Evolutionary conservation across 2,329 filamentous ascomycete genomes (phyloP).

Genomic region (Thelonectria blattea): DNA sequence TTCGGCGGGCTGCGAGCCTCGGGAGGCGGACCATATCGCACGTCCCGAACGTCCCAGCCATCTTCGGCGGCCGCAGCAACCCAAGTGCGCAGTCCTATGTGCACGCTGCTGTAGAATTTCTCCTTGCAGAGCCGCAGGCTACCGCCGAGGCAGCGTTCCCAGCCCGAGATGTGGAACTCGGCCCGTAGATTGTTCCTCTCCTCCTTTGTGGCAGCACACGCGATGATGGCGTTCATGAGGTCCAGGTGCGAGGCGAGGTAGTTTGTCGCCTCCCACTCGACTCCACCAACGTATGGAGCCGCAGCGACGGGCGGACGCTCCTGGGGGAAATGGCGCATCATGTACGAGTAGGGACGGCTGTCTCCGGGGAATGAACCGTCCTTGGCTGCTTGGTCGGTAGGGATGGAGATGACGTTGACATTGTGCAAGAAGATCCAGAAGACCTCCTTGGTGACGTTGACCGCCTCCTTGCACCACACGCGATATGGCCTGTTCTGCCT

Average conservation of each 20-base stretch:
- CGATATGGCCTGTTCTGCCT: slow-evolving; percentile 86
- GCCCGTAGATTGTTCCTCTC: slow-evolving; percentile 81
- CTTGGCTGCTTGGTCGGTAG: slow-evolving; percentile 48
- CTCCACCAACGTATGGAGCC: slow-evolving; percentile 93
- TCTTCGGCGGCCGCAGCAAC: slow-evolving; percentile 86
- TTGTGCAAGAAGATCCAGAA: slow-evolving; percentile 99
- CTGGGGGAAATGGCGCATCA: slow-evolving; percentile 77
- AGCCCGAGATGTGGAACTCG: slow-evolving; percentile 82
- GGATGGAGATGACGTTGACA: slow-evolving; percentile 81
- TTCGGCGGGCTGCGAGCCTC: slow-evolving; percentile 41
- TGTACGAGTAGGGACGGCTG: slow-evolving; percentile 62
- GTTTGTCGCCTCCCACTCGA: slow-evolving; percentile 98
- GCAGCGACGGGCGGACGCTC: slow-evolving; percentile 90
- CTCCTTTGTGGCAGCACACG: slow-evolving; percentile 71
- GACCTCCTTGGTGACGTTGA: slow-evolving; percentile 94
- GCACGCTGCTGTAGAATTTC: slow-evolving; percentile 93
- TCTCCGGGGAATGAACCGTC: slow-evolving; percentile 42
- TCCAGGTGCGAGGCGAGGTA: slow-evolving; percentile 93
- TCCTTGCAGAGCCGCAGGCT: slow-evolving; percentile 92
- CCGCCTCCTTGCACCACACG: slow-evolving; percentile 91
- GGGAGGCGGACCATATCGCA: slow-evolving; percentile 71
- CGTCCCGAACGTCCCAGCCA: slow-evolving; percentile 82
- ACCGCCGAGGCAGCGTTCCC: slow-evolving; percentile 86
- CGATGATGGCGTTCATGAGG: slow-evolving; percentile 87
- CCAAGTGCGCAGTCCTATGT: slow-evolving; percentile 89